phyloP scores from a whole-genome alignment of 129 eudicot species.

The Artemisia argyi region DNA sequence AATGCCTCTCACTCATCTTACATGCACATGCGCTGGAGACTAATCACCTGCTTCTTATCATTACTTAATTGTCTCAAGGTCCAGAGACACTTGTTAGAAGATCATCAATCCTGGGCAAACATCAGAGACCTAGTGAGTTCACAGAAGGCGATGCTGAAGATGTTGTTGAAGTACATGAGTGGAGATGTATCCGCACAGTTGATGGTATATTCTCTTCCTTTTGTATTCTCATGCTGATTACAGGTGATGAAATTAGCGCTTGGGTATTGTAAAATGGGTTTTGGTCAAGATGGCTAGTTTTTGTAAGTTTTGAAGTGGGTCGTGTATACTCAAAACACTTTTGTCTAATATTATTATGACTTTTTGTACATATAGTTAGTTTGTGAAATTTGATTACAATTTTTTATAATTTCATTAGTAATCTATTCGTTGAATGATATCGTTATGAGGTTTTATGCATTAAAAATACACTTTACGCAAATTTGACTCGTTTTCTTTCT shows the following conservation, averaged over 20 bases:
- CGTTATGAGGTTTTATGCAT: not conserved
- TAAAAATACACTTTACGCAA: not conserved
- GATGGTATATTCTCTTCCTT: conserved; percentile 46
- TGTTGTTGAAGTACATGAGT: conserved; percentile 83
- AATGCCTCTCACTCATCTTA: not conserved
- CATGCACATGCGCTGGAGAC: conserved; percentile 1
- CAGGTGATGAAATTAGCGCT: not conserved
- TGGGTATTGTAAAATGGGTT: not conserved
- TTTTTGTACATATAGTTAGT: too few species aligned
- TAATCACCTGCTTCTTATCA: conserved; percentile 3
- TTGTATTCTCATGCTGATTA: not conserved
- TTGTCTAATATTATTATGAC: not conserved
- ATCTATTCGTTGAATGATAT: not conserved
- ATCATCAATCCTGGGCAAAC: conserved; percentile 47
- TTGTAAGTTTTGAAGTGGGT: not conserved
- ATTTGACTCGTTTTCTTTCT: not conserved
- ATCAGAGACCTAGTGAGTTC: conserved; percentile 36
- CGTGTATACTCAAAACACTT: not conserved
- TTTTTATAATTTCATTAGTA: not conserved
- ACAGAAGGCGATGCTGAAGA: conserved; percentile 74
- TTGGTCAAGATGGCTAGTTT: not conserved
- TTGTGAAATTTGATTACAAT: not conserved
- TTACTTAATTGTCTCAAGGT: conserved; percentile 40
- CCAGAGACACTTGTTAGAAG: conserved; percentile 77
- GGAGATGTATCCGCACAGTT: conserved; percentile 86